These are phyloP conservation scores for Epichloe brachyelytri DNA, from an alignment of 2,329 filamentous ascomycete species.

Conservation along the genomic window DNA sequence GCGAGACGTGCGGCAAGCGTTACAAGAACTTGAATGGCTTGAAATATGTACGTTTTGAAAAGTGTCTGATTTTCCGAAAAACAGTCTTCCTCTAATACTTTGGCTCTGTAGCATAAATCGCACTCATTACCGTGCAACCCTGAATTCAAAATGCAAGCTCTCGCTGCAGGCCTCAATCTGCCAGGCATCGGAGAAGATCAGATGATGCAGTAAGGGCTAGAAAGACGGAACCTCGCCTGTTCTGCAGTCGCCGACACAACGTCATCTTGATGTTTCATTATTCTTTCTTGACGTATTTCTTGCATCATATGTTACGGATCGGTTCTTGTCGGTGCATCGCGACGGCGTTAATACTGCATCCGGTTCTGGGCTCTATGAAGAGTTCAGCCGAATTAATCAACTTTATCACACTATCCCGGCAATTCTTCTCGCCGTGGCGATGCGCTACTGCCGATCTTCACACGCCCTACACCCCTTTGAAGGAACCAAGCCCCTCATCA, in stretches of 20 bases:
- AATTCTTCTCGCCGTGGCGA: neutral
- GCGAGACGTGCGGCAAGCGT: conserved; percentile 90
- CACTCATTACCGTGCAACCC: conserved; percentile 86
- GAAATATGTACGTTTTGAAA: conserved; percentile 63
- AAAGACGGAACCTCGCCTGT: neutral
- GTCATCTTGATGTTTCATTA: neutral
- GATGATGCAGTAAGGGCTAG: conserved; percentile 20
- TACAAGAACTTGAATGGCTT: conserved; percentile 99
- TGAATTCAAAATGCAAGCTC: conserved; percentile 44
- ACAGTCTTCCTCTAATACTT: conserved; percentile 18
- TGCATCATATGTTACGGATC: neutral
- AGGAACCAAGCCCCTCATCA: too few relatives aligned
- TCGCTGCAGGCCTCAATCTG: conserved; percentile 31
- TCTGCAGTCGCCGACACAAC: neutral
- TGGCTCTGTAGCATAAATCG: conserved; percentile 46
- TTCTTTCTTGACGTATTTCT: neutral
- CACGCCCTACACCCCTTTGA: neutral
- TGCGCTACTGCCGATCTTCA: neutral
- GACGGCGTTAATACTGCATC: conserved; percentile 5
- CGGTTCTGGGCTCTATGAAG: neutral
- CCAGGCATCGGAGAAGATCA: conserved; percentile 34
- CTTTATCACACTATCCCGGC: neutral
- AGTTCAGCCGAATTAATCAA: neutral
- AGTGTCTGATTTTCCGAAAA: too few relatives aligned
- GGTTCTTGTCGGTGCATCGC: conserved; percentile 1